Base-by-base conservation (phyloP, 768 basidiomycete genomes). In the Trichaptum fuscoviolaceum region DNA sequence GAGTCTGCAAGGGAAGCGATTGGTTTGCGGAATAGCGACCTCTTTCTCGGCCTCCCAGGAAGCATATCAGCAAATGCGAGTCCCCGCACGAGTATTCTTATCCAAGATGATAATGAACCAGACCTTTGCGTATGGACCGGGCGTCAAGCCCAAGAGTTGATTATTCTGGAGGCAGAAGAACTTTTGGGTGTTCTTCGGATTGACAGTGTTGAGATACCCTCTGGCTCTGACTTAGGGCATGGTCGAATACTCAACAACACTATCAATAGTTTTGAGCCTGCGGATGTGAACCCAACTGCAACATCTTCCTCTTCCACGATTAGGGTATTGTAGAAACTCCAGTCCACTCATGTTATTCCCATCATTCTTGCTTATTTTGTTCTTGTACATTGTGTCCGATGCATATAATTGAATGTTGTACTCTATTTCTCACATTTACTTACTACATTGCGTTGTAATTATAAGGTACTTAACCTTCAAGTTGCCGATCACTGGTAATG, bases 151-250 rank as follows among this genome's bases (percentile, higher is more conserved):
- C 67, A 90, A 52, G 78, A 83, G 57, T 80, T 80, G 5, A 78
- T 90, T 17, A 70, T 80, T 36, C 73, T 80, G 63, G 89, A 91
- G 76, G 85, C 83, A 63, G 80, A 80, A 65, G 81, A 84, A 52
- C 71, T 90, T 57, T 72, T 87, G 70, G 83, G 85, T 42, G 89
- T 90, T 72, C 90, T 89, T 73, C 64, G 42, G 10, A 52, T 52
- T 2, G 42, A 52, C 42, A 52, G 15, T 20, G 20, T 20, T 4
- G 2, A 6, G 42, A 52, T 12, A 15, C 42, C 42, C 6, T 52
- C 42, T 5, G 42, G 42, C 20, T 52, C 42, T 52, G 42, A 52
- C 20, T 52, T 52, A 15, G 42, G 42, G 20, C 42, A 52, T 52
- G 20, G 20, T 52, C 2, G 6, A 20, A 4, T 52, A 12, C 10